Conservation (phyloP, 2,329 filamentous ascomycete genomes). For the Aspergillus pseudoterreus region DNA sequence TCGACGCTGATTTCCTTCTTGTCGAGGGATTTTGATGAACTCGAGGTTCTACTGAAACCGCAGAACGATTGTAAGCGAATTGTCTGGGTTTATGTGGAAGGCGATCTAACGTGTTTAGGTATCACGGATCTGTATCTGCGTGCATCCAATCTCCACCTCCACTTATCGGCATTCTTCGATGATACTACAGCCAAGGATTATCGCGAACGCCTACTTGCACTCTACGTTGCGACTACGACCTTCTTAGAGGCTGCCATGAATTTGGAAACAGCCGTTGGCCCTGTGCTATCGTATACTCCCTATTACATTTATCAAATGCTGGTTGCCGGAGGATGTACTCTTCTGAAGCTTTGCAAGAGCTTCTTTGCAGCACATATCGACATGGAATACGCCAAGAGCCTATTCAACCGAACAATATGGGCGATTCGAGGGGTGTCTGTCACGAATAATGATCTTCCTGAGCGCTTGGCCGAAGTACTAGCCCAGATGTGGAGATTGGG, state of each 20-base stretch:
- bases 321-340: slow-evolving; percentile 60
- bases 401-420: slow-evolving; percentile 58
- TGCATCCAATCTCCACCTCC: slow-evolving; percentile 46
- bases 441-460: slow-evolving; percentile 59
- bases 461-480: slow-evolving; percentile 62
- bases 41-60: slow-evolving; percentile 49
- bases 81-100: neutral
- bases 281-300: slow-evolving; percentile 51
- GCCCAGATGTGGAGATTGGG: slow-evolving; percentile 61
- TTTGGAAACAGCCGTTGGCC: slow-evolving; percentile 42
- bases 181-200: slow-evolving; percentile 46
- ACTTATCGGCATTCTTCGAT: slow-evolving; percentile 49
- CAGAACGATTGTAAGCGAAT: slow-evolving; percentile 38
- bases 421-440: slow-evolving; percentile 59
- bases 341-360: slow-evolving; percentile 64
- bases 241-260: slow-evolving; percentile 48
- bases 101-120: slow-evolving; percentile 19
- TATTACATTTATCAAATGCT: slow-evolving; percentile 67
- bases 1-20: slow-evolving; percentile 44
- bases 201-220: slow-evolving; percentile 40
- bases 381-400: slow-evolving; percentile 51
- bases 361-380: slow-evolving; percentile 59
- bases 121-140: slow-evolving; percentile 48
- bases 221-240: slow-evolving; percentile 45
- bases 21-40: slow-evolving; percentile 45